Conservation (phyloP, 106 monocot species). For the Ottelia alismoides region DNA sequence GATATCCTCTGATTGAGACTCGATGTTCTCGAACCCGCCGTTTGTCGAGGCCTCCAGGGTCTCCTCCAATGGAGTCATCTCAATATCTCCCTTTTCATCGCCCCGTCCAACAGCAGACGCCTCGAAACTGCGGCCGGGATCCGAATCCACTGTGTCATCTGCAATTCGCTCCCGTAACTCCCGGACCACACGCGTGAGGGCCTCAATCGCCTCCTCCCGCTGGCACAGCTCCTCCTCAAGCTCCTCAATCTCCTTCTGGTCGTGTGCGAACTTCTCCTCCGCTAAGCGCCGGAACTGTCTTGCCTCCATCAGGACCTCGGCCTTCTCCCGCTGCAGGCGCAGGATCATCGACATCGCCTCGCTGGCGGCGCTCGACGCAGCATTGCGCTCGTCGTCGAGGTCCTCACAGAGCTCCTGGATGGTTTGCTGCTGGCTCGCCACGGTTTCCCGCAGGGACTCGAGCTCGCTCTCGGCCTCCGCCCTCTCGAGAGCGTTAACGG, state of each 20-base stretch:
- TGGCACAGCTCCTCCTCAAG: conserved; percentile 35
- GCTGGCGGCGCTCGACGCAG: conserved; percentile 26
- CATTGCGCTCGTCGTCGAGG: conserved; percentile 40
- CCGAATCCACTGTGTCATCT: conserved; percentile 17
- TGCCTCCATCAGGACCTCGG: conserved; percentile 39
- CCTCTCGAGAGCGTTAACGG: conserved; percentile 3
- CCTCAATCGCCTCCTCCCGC: conserved; percentile 25
- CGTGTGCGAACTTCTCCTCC: conserved; percentile 43
- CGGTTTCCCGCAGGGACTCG: conserved; percentile 27
- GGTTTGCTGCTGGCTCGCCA: conserved; percentile 23
- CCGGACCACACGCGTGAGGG: conserved; percentile 21
- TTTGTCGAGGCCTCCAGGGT: too few relatives aligned
- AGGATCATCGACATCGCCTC: conserved; percentile 60
- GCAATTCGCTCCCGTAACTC: conserved; percentile 22
- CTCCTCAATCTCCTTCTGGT: conserved; percentile 29
- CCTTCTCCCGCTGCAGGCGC: conserved; percentile 53
- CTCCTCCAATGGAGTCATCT: too few relatives aligned
- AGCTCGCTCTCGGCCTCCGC: conserved; percentile 28
- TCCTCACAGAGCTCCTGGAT: conserved; percentile 25
- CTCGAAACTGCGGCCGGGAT: neutral
- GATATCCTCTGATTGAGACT: too few relatives aligned
- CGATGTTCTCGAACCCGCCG: neutral
- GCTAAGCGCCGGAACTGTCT: conserved; percentile 39
- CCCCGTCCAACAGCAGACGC: too few relatives aligned
- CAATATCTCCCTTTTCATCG: too few relatives aligned